A percentile compares a stretch with the other conserved stretches of the same genome.
These are phyloP conservation scores for Fraxinus sp. DNA, from an alignment of 305 asterid species.

Conservation along the genomic window DNA sequence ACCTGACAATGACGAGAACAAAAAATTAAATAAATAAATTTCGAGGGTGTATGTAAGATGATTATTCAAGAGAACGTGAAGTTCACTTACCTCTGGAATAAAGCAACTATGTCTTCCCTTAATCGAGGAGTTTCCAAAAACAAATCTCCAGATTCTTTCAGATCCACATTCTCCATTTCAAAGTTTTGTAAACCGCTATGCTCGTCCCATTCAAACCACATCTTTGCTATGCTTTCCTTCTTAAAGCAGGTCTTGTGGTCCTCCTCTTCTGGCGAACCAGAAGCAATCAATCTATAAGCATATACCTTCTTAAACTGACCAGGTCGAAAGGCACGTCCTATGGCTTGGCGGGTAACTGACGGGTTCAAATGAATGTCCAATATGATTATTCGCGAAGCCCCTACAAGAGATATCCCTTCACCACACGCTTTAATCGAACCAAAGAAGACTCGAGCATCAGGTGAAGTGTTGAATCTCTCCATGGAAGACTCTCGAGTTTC, in stretches of 20 bases:
- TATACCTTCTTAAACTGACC: conserved; percentile 87
- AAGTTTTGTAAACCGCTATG: conserved; percentile 50
- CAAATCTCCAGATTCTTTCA: conserved; percentile 51
- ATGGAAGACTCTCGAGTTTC: conserved; percentile 67
- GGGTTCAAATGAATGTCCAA: conserved; percentile 88
- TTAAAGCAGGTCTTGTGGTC: conserved; percentile 84
- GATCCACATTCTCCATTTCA: conserved; percentile 67
- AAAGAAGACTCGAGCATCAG: conserved; percentile 87
- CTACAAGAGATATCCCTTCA: conserved; percentile 94
- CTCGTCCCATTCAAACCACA: conserved; percentile 99
- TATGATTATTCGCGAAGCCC: conserved; percentile 85
- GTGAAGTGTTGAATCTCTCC: conserved; percentile 66
- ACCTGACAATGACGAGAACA: conserved; percentile 33
- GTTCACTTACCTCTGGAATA: conserved; percentile 51
- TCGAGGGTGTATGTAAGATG: not conserved
- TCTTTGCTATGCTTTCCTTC: conserved; percentile 85
- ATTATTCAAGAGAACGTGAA: conserved; percentile 1
- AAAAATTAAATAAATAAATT: not conserved
- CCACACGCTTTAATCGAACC: conserved; percentile 97
- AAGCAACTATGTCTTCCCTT: conserved; percentile 60
- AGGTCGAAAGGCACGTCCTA: conserved; percentile 96
- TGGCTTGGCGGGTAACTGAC: conserved; percentile 93
- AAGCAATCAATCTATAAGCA: conserved; percentile 69
- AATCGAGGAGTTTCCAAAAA: conserved; percentile 67
- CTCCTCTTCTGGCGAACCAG: conserved; percentile 75